These are phyloP conservation scores for Ceratocystis cubensis DNA, from an alignment of 2,329 filamentous ascomycete genomes.

Conservation along the genomic window DNA sequence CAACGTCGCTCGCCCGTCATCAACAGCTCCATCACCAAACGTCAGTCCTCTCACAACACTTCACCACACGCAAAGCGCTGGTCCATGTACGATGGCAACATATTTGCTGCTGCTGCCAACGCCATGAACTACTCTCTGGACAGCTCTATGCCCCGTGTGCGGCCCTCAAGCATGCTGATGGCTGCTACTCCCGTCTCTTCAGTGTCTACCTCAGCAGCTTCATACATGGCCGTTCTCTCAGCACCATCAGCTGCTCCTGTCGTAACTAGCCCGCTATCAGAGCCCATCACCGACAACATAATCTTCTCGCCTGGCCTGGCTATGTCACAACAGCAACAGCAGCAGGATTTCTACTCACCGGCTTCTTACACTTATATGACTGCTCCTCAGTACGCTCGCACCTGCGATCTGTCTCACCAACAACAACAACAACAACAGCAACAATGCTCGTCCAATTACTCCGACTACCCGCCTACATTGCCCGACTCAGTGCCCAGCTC, in stretches of 20 bases:
- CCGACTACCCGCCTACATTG: conserved; percentile 12
- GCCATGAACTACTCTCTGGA: conserved; percentile 12
- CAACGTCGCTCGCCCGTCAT: conserved; percentile 18
- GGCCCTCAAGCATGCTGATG: conserved; percentile 16
- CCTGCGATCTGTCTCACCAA: neutral
- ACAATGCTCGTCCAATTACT: neutral
- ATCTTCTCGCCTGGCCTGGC: conserved; percentile 17
- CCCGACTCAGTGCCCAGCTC: conserved; percentile 13
- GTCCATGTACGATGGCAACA: conserved; percentile 17
- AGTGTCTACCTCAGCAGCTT: conserved; percentile 1
- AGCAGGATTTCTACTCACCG: conserved; percentile 9
- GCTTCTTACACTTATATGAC: neutral
- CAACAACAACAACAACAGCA: conserved; percentile 12
- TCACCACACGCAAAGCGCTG: conserved; percentile 17
- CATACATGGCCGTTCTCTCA: conserved; percentile 13
- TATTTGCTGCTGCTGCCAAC: conserved; percentile 9
- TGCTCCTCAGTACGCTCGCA: neutral
- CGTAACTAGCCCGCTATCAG: conserved; percentile 9
- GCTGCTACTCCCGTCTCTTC: conserved; percentile 1
- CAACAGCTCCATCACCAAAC: conserved; percentile 18
- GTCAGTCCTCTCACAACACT: conserved; percentile 9
- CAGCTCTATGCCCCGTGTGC: conserved; percentile 7
- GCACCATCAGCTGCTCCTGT: neutral
- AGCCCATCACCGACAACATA: conserved; percentile 10
- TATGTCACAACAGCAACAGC: neutral